phyloP scores from a whole-genome alignment of 139 green algal species.

The Deuterostichococcus epilithicus region DNA sequence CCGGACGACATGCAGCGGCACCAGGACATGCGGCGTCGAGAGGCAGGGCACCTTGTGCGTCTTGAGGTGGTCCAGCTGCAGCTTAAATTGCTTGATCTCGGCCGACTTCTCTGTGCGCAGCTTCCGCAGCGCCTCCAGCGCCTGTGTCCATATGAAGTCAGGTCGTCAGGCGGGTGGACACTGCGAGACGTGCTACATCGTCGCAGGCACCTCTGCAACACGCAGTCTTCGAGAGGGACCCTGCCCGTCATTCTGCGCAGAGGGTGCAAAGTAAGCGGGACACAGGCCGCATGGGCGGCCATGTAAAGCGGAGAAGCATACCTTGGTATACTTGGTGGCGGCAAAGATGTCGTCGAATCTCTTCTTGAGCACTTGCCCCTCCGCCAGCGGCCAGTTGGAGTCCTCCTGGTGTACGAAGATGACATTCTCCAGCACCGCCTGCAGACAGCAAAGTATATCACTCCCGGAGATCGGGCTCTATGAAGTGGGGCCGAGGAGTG shows the following conservation, averaged over 20 bases:
- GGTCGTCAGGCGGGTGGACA: neutral
- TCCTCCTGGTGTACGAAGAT: conserved; percentile 99
- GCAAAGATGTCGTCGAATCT: conserved; percentile 99
- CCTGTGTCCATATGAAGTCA: conserved; percentile 33
- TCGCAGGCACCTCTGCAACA: no score
- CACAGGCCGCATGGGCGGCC: no score
- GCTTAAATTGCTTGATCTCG: conserved; percentile 52
- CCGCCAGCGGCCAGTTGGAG: conserved; percentile 93
- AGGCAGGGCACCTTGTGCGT: conserved; percentile 36
- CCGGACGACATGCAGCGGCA: no score
- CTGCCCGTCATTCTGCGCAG: no score
- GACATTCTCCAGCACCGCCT: conserved; percentile 91
- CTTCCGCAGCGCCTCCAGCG: conserved; percentile 86
- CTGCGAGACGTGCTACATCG: no score
- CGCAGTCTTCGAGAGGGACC: no score
- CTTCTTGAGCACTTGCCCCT: conserved; percentile 86
- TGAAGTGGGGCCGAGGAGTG: no score
- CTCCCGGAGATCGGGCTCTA: no score
- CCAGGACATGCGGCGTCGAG: neutral
- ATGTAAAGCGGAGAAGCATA: no score
- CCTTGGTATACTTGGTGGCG: conserved; percentile 93
- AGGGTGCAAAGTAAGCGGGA: no score
- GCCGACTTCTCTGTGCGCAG: conserved; percentile 72
- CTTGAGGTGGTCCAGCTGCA: conserved; percentile 70
- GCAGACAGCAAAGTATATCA: neutral